phyloP scores from a whole-genome alignment of 2,329 filamentous ascomycete species.

The Phoma sp. region DNA sequence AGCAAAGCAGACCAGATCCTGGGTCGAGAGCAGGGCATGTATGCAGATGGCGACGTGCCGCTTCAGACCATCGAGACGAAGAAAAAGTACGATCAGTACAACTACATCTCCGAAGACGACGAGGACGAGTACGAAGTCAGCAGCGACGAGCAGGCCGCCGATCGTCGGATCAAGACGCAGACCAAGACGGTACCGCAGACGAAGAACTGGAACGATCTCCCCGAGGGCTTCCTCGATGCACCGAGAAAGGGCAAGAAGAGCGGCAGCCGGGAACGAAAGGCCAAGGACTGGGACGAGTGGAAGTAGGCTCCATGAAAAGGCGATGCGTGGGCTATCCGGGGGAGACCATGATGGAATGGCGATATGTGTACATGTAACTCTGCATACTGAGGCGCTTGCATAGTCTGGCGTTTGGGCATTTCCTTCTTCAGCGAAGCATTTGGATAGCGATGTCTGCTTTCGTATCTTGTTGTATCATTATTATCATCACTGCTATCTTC shows the following conservation, averaged over 20 bases:
- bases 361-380: conserved; percentile 10
- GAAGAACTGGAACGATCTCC: conserved; percentile 58
- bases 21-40: conserved; percentile 46
- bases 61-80: conserved; percentile 51
- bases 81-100: conserved; percentile 45
- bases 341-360: conserved; percentile 1
- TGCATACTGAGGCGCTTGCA: conserved; percentile 10
- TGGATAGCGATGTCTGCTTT: neutral
- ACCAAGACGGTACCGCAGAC: conserved; percentile 29
- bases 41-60: conserved; percentile 47
- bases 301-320: neutral
- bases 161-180: conserved; percentile 26
- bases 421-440: neutral
- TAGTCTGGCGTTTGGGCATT: conserved; percentile 2
- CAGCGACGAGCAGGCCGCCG: conserved; percentile 40
- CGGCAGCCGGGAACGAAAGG: conserved; percentile 24
- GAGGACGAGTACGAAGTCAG: conserved; percentile 47
- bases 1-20: conserved; percentile 53
- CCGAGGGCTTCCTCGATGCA: conserved; percentile 51
- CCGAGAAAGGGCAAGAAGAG: conserved; percentile 39
- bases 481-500: too few relatives aligned
- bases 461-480: too few relatives aligned
- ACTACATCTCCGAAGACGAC: conserved; percentile 46
- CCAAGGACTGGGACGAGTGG: conserved; percentile 45
- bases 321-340: too few relatives aligned